Evolutionary conservation across 345 rosid genomes (phyloP).

Genomic region (Brassica rapa): DNA sequence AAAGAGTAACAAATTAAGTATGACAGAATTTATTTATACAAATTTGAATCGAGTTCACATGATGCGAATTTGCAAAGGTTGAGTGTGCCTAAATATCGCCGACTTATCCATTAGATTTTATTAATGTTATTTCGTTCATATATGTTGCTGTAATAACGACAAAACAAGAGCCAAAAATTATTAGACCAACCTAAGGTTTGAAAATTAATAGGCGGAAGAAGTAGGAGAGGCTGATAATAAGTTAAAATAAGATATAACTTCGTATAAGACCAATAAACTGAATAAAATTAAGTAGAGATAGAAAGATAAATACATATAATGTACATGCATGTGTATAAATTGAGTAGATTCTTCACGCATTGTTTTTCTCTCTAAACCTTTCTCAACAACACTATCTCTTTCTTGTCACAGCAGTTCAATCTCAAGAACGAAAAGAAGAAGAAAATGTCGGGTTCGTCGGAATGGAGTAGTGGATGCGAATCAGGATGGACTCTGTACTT

Average conservation of each 20-base stretch:
- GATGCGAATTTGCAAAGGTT: slow-evolving; percentile 13
- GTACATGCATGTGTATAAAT: slow-evolving; percentile 27
- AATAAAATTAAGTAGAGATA: slow-evolving; percentile 18
- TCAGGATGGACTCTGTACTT: slow-evolving; percentile 99
- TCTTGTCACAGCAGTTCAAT: slow-evolving; percentile 2
- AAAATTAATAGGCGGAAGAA: slow-evolving; percentile 33
- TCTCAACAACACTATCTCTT: background rate
- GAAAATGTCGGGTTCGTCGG: slow-evolving; percentile 58
- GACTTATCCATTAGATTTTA: slow-evolving; percentile 17
- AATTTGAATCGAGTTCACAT: slow-evolving; percentile 15
- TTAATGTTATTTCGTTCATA: background rate
- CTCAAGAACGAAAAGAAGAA: slow-evolving; percentile 1
- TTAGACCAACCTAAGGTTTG: slow-evolving; percentile 35
- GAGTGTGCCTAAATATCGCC: slow-evolving; percentile 29
- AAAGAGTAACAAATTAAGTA: slow-evolving; percentile 5
- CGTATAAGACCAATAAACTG: slow-evolving; percentile 36
- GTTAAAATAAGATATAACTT: slow-evolving; percentile 23
- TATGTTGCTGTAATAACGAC: slow-evolving; percentile 27
- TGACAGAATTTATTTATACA: background rate
- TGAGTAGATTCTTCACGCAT: background rate
- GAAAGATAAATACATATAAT: background rate
- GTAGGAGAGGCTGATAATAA: slow-evolving; percentile 28
- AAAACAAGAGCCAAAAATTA: slow-evolving; percentile 25
- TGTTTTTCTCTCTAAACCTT: background rate
- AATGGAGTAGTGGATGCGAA: slow-evolving; percentile 80